Evolutionary conservation across 805 yeast species (phyloP), one percentile per base, ranked within the genome.

Genomic region (Nakazawaea pomicola): DNA sequence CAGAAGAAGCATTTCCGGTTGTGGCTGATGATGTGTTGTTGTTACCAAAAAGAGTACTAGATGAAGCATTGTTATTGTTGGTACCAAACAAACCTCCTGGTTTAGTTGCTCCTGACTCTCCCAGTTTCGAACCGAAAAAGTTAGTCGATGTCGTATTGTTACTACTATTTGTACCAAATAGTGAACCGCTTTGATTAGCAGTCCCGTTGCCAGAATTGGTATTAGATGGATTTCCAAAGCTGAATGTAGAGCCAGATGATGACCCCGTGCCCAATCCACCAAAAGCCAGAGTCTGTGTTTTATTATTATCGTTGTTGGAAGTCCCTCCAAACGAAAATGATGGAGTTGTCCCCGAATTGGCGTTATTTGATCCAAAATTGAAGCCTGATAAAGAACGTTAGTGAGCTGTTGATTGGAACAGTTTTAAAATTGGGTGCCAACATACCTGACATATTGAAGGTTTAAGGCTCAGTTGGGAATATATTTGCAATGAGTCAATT

Each of bases 11-110:
- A n/a, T n/a, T n/a, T n/a, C n/a, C n/a, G n/a, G n/a, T n/a, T n/a
- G n/a, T n/a, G n/a, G n/a, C n/a, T n/a, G n/a, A 23, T 23, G 7
- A 23, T 23, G 7, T 23, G 10, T 10, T 23, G 25, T n/a, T 30
- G 33, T 17, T 15, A 30, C 33, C 33, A 17, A 30, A 30, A 9
- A 14, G 23, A 15, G 19, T 17, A 6, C 29, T 30, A 23, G 30
- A 2, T 6, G 45, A 11, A 10, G 40, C 29, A 29, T 21, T 18
- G 3, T 33, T 35, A 8, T 40, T 43, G 21, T 33, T 25, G n/a
- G 23, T 25, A 24, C 30, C 30, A 28, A 28, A 28, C 14, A 44
- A 41, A 6, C 47, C 45, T 2, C 19, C 33, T 33, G 25, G 27
- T 23, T 28, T 28, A 17, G 18, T 20, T 25, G 40, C n/a, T n/a